Percentiles rank a stretch among this genome's conserved stretches.
phyloP scores from a whole-genome alignment of 2,329 filamentous ascomycete species.

The Gaeumannomyces tritici region DNA sequence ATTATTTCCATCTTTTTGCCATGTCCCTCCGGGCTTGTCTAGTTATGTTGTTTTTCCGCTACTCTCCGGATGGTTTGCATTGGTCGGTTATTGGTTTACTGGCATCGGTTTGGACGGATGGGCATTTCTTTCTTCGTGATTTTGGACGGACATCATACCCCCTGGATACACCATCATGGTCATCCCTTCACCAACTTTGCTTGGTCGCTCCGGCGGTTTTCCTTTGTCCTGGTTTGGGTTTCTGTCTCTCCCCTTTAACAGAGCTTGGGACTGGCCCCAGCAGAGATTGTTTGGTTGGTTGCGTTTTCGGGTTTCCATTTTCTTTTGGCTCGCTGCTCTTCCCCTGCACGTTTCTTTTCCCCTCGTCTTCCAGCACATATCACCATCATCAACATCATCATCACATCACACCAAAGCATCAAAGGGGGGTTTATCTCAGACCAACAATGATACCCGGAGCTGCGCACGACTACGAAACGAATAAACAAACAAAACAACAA shows the following conservation, averaged over 20 bases:
- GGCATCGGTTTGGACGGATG: background rate
- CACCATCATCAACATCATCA: background rate
- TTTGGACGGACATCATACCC: too few species aligned
- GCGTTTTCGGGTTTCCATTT: background rate
- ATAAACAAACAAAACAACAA: background rate
- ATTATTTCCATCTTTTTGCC: too few species aligned
- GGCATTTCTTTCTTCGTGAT: too few species aligned
- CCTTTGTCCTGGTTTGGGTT: background rate
- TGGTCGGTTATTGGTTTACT: background rate
- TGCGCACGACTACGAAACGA: constrained; percentile 8
- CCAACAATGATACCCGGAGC: constrained; percentile 15
- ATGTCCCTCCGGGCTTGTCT: background rate
- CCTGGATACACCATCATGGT: too few species aligned
- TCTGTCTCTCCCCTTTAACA: too few species aligned
- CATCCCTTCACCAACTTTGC: too few species aligned
- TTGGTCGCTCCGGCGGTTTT: background rate
- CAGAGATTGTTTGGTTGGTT: too few species aligned
- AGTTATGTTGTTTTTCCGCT: background rate
- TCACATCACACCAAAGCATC: too few species aligned
- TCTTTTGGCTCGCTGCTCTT: background rate
- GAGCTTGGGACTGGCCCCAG: too few species aligned
- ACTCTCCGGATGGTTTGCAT: background rate
- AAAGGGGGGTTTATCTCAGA: constrained; percentile 8
- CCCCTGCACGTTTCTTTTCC: background rate
- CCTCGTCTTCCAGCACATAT: background rate